A percentile compares a stretch with the other conserved stretches of the same genome.
phyloP scores from a whole-genome alignment of 2,329 filamentous ascomycete genomes.

The Botrytis fragariae region DNA sequence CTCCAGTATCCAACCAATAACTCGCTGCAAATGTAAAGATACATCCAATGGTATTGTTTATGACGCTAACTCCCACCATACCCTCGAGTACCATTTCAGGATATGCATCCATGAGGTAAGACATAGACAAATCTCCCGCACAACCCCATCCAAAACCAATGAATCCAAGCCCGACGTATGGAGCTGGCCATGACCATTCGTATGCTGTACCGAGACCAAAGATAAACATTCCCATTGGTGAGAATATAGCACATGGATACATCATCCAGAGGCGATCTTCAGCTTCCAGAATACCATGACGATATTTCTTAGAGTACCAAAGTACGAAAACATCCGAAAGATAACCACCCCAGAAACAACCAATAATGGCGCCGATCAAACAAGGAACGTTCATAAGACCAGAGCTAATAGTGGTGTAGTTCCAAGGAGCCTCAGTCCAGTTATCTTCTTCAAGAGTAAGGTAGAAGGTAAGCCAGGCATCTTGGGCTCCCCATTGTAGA shows the following conservation, averaged over 20 bases:
- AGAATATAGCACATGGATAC: constrained; percentile 37
- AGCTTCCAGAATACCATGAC: constrained; percentile 41
- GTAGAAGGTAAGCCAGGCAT: constrained; percentile 60
- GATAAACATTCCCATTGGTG: constrained; percentile 42
- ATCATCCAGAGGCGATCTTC: constrained; percentile 42
- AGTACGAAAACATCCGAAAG: constrained; percentile 55
- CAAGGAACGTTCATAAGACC: constrained; percentile 59
- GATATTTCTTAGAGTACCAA: constrained; percentile 40
- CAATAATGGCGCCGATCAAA: constrained; percentile 53
- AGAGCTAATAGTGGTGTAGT: constrained; percentile 52
- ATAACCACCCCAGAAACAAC: constrained; percentile 57
- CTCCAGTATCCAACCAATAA: constrained; percentile 49
- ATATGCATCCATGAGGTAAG: constrained; percentile 55
- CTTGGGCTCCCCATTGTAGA: constrained; percentile 58
- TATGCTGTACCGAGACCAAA: constrained; percentile 43
- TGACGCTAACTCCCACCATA: constrained; percentile 57
- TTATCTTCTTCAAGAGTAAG: constrained; percentile 56
- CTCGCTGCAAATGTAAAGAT: constrained; percentile 53
- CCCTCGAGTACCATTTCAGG: constrained; percentile 57
- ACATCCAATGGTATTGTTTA: constrained; percentile 55
- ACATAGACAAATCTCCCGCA: constrained; percentile 54
- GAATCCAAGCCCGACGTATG: constrained; percentile 55
- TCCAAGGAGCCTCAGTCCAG: constrained; percentile 53
- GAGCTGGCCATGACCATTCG: constrained; percentile 52
- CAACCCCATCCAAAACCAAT: constrained; percentile 60